Evolutionary conservation across 169 alveolate species (phyloP).

Genomic region (Pseudocohnilembus persalinus): DNA sequence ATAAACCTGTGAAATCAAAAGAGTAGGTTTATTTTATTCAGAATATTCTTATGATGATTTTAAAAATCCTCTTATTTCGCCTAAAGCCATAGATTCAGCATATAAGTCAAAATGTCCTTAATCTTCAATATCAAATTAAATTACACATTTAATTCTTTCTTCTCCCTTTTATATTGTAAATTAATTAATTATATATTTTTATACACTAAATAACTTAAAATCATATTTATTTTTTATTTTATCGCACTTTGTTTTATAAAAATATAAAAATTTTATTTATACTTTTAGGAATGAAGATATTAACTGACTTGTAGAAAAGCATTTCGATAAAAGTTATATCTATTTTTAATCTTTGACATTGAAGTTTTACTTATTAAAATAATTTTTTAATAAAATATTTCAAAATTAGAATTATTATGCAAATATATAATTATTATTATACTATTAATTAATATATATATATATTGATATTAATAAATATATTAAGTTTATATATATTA

Average conservation of each 20-base stretch:
- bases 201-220: not conserved
- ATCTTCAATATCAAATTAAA: not conserved
- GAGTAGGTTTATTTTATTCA: not conserved
- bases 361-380: constrained; percentile 14
- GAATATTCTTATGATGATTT: too few species aligned
- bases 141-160: constrained; percentile 20
- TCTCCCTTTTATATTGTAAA: not conserved
- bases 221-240: too few species aligned
- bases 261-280: not conserved
- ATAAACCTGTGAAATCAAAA: not conserved
- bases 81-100: constrained; percentile 29
- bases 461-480: not conserved
- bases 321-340: constrained; percentile 8
- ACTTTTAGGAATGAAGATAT: constrained; percentile 19
- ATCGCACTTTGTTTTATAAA: too few species aligned
- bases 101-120: constrained; percentile 1
- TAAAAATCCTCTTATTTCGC: constrained; percentile 23
- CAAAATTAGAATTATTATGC: too few species aligned
- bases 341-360: constrained; percentile 3
- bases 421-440: too few species aligned
- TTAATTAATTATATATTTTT: not conserved
- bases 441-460: too few species aligned
- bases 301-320: constrained; percentile 22
- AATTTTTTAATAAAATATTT: too few species aligned
- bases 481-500: too few species aligned